These are phyloP conservation scores for Aspergillus egyptiacus DNA, from an alignment of 495 filamentous ascomycete genomes.

Conservation along the genomic window DNA sequence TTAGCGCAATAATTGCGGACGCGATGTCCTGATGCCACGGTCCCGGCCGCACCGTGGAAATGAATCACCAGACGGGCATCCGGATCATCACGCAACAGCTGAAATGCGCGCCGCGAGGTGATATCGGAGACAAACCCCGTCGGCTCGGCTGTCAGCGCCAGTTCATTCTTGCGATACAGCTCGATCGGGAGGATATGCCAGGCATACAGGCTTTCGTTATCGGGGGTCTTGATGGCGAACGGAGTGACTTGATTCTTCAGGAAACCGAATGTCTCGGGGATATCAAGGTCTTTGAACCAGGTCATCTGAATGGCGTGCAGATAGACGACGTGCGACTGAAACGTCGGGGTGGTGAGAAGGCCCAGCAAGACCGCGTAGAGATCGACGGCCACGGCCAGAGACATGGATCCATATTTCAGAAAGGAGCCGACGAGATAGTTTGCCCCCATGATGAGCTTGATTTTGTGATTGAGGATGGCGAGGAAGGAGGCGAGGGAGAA, in stretches of 20 bases:
- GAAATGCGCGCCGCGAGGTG: constrained; percentile 49
- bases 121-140: constrained; percentile 49
- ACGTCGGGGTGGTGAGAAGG: constrained; percentile 38
- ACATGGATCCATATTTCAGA: constrained; percentile 31
- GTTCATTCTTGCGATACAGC: constrained; percentile 53
- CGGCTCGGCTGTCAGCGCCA: constrained; percentile 43
- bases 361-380: constrained; percentile 36
- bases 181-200: constrained; percentile 70
- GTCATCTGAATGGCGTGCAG: constrained; percentile 43
- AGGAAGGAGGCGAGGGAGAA: no score
- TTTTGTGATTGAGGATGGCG: no score
- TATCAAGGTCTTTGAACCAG: constrained; percentile 44
- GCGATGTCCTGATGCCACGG: constrained; percentile 57
- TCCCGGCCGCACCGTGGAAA: constrained; percentile 52
- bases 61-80: constrained; percentile 55
- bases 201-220: constrained; percentile 55
- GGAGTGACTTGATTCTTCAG: constrained; percentile 60
- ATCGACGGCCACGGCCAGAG: constrained; percentile 21
- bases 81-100: constrained; percentile 57
- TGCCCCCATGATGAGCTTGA: background rate
- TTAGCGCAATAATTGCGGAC: constrained; percentile 58
- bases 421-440: constrained; percentile 4
- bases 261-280: constrained; percentile 46
- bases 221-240: constrained; percentile 53
- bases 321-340: constrained; percentile 46